Conservation (phyloP, 257 asterid species). For the Solanum okadae region DNA sequence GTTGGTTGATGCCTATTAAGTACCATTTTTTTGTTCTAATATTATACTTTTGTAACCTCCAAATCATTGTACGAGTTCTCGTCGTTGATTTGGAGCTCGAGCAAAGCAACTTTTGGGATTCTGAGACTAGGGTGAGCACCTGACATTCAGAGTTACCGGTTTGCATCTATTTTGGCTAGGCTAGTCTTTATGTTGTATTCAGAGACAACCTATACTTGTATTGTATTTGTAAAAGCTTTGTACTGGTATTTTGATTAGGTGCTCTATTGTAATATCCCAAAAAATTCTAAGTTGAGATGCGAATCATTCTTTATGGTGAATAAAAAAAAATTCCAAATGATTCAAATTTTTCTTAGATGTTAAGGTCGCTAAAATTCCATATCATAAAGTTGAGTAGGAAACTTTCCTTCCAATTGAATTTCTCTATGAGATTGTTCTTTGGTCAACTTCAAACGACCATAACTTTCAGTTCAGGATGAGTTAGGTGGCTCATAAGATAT, state of each 20-base stretch:
- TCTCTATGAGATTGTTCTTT: no score
- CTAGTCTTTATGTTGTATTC: neutral
- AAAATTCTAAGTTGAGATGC: no score
- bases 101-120: neutral
- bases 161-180: neutral
- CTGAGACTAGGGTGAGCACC: neutral
- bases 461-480: no score
- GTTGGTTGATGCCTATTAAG: neutral
- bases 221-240: neutral
- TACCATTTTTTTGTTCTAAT: neutral
- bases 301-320: no score
- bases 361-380: no score
- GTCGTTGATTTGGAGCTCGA: neutral
- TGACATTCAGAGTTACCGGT: no score
- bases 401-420: no score
- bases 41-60: neutral
- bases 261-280: neutral
- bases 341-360: no score
- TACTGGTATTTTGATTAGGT: neutral
- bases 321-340: no score
- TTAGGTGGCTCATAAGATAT: no score
- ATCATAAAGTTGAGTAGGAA: no score
- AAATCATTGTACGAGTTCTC: neutral
- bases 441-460: no score
- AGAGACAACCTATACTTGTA: neutral